Conservation (phyloP, 2,329 filamentous ascomycete genomes). For the Penicillium sp. region DNA sequence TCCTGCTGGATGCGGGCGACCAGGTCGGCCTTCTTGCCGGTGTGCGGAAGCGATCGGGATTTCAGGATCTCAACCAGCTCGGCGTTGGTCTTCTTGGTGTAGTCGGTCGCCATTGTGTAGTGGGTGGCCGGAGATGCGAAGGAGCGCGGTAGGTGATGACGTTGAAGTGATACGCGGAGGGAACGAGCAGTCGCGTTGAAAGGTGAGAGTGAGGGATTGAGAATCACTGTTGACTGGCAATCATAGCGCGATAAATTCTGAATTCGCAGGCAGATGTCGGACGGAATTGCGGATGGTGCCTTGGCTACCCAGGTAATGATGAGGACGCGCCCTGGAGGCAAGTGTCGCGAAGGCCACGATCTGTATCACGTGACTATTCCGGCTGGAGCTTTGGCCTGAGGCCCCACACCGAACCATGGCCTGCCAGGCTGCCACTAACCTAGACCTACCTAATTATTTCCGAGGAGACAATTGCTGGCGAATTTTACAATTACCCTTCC, state of each 20-base stretch:
- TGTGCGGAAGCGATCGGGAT: conserved; percentile 49
- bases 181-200: neutral
- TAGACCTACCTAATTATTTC: too few species aligned
- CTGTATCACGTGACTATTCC: conserved; percentile 4
- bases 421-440: neutral
- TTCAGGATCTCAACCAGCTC: conserved; percentile 54
- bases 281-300: conserved; percentile 10
- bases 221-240: conserved; percentile 2
- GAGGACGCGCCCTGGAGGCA: conserved; percentile 9
- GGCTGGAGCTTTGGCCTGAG: neutral
- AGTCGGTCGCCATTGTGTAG: conserved; percentile 45
- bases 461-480: too few species aligned
- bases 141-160: conserved; percentile 1
- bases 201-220: neutral
- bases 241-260: conserved; percentile 11
- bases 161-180: neutral
- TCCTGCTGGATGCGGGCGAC: conserved; percentile 51
- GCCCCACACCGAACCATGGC: too few species aligned
- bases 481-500: too few species aligned
- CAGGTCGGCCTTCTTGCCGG: conserved; percentile 54
- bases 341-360: conserved; percentile 5
- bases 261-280: neutral
- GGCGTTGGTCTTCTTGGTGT: conserved; percentile 54
- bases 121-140: neutral
- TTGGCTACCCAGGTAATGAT: neutral